Evolutionary conservation across 352 stramenopile species (phyloP).

Genomic region (Phytopythium montanum): DNA sequence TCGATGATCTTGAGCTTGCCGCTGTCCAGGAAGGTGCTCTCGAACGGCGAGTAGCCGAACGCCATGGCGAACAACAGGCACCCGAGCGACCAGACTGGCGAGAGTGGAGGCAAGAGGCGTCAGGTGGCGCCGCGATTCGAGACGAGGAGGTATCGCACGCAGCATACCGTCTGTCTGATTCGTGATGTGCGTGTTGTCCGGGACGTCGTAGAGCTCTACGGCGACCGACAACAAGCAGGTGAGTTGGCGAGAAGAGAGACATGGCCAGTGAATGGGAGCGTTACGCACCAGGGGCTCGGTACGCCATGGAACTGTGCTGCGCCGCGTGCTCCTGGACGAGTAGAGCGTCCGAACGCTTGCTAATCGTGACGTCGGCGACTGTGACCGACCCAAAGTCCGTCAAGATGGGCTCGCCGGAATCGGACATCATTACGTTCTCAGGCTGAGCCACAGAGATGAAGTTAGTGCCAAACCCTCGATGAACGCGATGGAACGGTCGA

Average conservation of each 20-base stretch:
- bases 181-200: slow-evolving; percentile 63
- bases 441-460: slow-evolving; percentile 30
- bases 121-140: neutral
- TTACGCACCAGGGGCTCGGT: slow-evolving; percentile 74
- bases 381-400: slow-evolving; percentile 88
- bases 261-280: too few relatives aligned
- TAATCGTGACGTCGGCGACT: slow-evolving; percentile 56
- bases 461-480: too few relatives aligned
- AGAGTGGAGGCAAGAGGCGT: neutral
- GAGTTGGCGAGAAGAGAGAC: too few relatives aligned
- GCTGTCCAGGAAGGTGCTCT: slow-evolving; percentile 78
- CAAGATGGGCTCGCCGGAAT: slow-evolving; percentile 75
- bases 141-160: neutral
- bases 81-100: slow-evolving; percentile 83
- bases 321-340: slow-evolving; percentile 81
- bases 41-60: slow-evolving; percentile 89
- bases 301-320: slow-evolving; percentile 84
- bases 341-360: slow-evolving; percentile 74
- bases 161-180: slow-evolving; percentile 60
- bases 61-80: slow-evolving; percentile 87
- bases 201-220: slow-evolving; percentile 86
- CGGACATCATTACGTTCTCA: slow-evolving; percentile 83
- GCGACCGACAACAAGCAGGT: neutral
- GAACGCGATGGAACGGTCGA: too few relatives aligned
- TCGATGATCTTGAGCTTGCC: slow-evolving; percentile 69